These are phyloP conservation scores for Bruguiera hainesii DNA, from an alignment of 441 rosid genomes.

Conservation along the genomic window DNA sequence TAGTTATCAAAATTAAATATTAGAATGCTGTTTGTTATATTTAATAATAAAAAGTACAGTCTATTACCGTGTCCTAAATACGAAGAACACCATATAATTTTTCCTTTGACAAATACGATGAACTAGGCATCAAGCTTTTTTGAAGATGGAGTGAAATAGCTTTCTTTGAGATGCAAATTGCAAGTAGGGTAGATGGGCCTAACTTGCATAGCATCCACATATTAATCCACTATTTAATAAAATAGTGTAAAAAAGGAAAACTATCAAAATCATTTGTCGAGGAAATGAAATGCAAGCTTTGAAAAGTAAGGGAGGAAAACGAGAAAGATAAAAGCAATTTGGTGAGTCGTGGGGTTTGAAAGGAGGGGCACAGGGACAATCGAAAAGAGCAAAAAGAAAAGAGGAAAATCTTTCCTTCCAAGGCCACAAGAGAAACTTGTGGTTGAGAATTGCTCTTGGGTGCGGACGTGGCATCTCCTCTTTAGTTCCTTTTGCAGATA, in stretches of 20 bases:
- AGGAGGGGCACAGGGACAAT: constrained; percentile 12
- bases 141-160: too few relatives aligned
- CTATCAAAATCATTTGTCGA: constrained; percentile 2
- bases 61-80: too few relatives aligned
- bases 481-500: constrained; percentile 29
- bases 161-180: too few relatives aligned
- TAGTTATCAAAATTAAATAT: too few relatives aligned
- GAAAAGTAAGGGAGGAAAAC: neutral
- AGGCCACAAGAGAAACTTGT: constrained; percentile 65
- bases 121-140: too few relatives aligned
- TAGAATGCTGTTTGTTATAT: too few relatives aligned
- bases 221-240: neutral
- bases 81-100: too few relatives aligned
- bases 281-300: neutral
- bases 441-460: constrained; percentile 50
- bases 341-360: constrained; percentile 28
- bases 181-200: too few relatives aligned
- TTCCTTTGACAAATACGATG: too few relatives aligned
- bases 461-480: constrained; percentile 55
- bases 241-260: neutral
- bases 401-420: constrained; percentile 27
- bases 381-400: constrained; percentile 14
- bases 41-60: too few relatives aligned
- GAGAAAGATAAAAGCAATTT: constrained; percentile 25
- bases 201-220: too few relatives aligned